These are phyloP conservation scores for Tolypocladium amazonense DNA, from an alignment of 2,329 filamentous ascomycete species.

Conservation along the genomic window DNA sequence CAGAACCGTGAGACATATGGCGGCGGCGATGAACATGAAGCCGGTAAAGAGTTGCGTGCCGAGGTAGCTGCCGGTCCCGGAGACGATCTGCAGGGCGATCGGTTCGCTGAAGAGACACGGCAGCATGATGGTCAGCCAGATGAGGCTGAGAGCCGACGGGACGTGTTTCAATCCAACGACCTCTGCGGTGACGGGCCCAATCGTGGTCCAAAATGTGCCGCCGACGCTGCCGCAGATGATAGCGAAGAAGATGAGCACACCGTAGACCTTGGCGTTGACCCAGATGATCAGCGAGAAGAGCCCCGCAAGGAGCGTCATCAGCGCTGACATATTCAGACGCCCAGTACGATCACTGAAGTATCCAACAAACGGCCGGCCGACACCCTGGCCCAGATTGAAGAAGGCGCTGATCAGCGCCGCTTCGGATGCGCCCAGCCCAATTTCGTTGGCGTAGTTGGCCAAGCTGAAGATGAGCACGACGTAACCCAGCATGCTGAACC, in stretches of 20 bases:
- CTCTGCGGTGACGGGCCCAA: constrained; percentile 61
- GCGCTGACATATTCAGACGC: constrained; percentile 59
- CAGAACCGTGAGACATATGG: constrained; percentile 18
- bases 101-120: constrained; percentile 60
- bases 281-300: constrained; percentile 61
- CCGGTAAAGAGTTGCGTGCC: constrained; percentile 48
- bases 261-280: constrained; percentile 55
- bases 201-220: constrained; percentile 61
- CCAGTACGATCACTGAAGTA: constrained; percentile 61
- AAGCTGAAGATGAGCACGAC: constrained; percentile 68
- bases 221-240: constrained; percentile 60
- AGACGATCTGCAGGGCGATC: constrained; percentile 47
- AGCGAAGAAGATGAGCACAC: constrained; percentile 60
- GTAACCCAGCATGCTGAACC: constrained; percentile 64
- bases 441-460: constrained; percentile 58
- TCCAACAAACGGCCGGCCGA: constrained; percentile 63
- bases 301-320: constrained; percentile 53
- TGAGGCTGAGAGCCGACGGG: constrained; percentile 56
- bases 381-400: constrained; percentile 55
- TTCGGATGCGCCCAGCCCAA: constrained; percentile 57
- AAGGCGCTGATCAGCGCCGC: constrained; percentile 63
- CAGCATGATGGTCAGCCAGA: constrained; percentile 61
- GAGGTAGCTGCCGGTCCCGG: constrained; percentile 34
- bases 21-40: constrained; percentile 46
- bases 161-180: constrained; percentile 61